Evolutionary conservation across 1,284 basidiomycete species (phyloP).

Genomic region (Rhodotorula sp.): DNA sequence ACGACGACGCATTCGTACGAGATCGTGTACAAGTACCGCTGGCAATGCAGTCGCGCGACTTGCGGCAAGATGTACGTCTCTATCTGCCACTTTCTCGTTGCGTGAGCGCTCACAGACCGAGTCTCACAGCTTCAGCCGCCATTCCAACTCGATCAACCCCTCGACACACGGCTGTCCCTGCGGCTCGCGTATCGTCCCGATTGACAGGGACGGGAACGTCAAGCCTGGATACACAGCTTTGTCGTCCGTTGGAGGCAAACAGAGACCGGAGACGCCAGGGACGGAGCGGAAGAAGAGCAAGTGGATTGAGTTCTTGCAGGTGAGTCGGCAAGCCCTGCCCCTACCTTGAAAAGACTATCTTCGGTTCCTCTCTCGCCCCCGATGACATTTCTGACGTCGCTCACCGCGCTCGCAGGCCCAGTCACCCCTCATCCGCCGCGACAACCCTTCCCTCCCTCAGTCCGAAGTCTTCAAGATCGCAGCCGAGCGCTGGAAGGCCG

Average conservation of each 20-base stretch:
- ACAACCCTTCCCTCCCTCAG: slow-evolving; percentile 20
- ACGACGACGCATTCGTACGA: slow-evolving; percentile 56
- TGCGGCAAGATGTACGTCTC: slow-evolving; percentile 63
- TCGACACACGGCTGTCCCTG: slow-evolving; percentile 60
- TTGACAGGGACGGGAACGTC: slow-evolving; percentile 27
- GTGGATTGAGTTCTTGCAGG: slow-evolving; percentile 32
- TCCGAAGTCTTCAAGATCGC: slow-evolving; percentile 33
- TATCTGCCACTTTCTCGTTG: not conserved
- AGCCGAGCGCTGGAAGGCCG: slow-evolving; percentile 27
- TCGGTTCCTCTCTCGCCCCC: not conserved
- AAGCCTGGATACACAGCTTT: slow-evolving; percentile 1
- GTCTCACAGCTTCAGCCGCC: slow-evolving; percentile 64
- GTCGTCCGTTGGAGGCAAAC: slow-evolving; percentile 1
- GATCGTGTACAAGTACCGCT: slow-evolving; percentile 64
- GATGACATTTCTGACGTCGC: not conserved
- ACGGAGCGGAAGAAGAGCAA: slow-evolving; percentile 30
- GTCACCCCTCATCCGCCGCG: slow-evolving; percentile 14
- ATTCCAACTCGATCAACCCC: slow-evolving; percentile 69
- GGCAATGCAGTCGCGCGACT: slow-evolving; percentile 58
- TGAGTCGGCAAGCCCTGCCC: not conserved
- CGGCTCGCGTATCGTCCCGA: slow-evolving; percentile 27
- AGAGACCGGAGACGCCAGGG: not conserved
- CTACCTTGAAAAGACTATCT: no score
- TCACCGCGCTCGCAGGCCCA: not conserved
- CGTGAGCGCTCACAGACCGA: no score